Evolutionary conservation across 441 rosid species (phyloP).

Genomic region (Adansonia grandidieri): DNA sequence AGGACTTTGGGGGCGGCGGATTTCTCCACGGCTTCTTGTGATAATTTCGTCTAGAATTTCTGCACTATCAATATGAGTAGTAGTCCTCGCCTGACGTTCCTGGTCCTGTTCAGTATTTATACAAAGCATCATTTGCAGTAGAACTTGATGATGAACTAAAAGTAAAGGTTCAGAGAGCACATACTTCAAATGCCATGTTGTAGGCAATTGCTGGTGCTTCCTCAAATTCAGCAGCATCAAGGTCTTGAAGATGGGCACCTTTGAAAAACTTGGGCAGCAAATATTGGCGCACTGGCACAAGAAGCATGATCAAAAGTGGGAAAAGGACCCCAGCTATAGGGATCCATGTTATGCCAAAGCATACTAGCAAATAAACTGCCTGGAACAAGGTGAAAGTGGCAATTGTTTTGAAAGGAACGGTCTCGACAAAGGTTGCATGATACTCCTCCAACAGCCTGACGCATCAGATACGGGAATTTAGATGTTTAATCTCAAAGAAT

Average conservation of each 20-base stretch:
- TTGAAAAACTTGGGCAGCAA: slow-evolving; percentile 70
- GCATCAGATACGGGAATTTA: slow-evolving; percentile 26
- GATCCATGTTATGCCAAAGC: slow-evolving; percentile 82
- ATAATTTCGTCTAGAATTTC: slow-evolving; percentile 72
- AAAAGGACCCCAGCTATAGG: slow-evolving; percentile 80
- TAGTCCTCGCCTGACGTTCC: slow-evolving; percentile 41
- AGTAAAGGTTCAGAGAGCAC: slow-evolving; percentile 33
- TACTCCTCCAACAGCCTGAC: slow-evolving; percentile 59
- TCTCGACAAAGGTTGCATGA: slow-evolving; percentile 67
- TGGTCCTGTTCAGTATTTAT: slow-evolving; percentile 43
- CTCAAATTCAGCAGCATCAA: slow-evolving; percentile 82
- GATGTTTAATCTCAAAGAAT: not conserved
- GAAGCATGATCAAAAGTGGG: slow-evolving; percentile 76
- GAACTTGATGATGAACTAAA: not conserved
- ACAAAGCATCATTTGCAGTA: not conserved
- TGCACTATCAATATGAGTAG: slow-evolving; percentile 41
- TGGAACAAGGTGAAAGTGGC: slow-evolving; percentile 69
- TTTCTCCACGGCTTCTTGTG: slow-evolving; percentile 76
- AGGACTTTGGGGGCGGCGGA: slow-evolving; percentile 60
- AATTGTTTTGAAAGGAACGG: slow-evolving; percentile 69
- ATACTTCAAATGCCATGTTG: slow-evolving; percentile 59
- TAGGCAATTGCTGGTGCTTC: slow-evolving; percentile 67
- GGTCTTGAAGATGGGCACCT: slow-evolving; percentile 71
- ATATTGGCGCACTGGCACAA: slow-evolving; percentile 70
- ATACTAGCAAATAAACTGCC: slow-evolving; percentile 57